Evolutionary conservation across 495 filamentous ascomycete genomes (phyloP), one percentile per base, ranked within the genome.

Genomic region (Aspergillus haitiensis): DNA sequence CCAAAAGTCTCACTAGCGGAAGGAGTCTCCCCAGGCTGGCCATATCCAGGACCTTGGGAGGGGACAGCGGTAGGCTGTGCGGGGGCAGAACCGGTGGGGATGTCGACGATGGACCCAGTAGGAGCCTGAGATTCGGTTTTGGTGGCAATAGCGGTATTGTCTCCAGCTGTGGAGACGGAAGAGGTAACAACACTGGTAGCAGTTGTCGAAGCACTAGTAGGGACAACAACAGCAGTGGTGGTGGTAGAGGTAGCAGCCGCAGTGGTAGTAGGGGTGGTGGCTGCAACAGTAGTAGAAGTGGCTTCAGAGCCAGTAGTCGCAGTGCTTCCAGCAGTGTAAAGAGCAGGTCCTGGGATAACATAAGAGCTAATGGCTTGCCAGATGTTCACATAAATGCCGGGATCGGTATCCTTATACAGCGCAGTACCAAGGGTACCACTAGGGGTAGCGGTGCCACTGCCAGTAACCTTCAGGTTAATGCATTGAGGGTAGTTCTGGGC

Each of bases 401-500:
- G 71, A 64, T 88, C 85, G 5, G 69, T 77, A n/a, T 78, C 61
- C 2, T 63, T 78, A 68, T 90, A 91, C 5, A 90, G 79, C 5
- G 74, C 67, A 0, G 83, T 85, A 7, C 82, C 88, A 3, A 78
- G 56, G 2, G 82, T 78, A 39, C 87, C 88, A 1, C 72, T 61
- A 2, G 87, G 86, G 0, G 69, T 62, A 54, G 76, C 80, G 37
- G 77, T 79, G 9, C 87, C 90, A 16, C 73, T 67, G 45, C 90
- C 87, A 3, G 83, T 85, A 48, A 93, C 75, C 54, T 85, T 79
- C 42, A 92, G 71, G 73, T 90, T 92, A 70, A 91, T 77, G 74
- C 90, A 93, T 62, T 88, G 81, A 5, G 87, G 87, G 63, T 93
- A 93, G 64, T 84, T 83, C 78, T 93, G 88, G 0, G 89, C 85